Percentiles rank a stretch among this genome's conserved stretches.
These are phyloP conservation scores for Irpex lacteus DNA, from an alignment of 1,284 basidiomycete genomes.

Conservation along the genomic window DNA sequence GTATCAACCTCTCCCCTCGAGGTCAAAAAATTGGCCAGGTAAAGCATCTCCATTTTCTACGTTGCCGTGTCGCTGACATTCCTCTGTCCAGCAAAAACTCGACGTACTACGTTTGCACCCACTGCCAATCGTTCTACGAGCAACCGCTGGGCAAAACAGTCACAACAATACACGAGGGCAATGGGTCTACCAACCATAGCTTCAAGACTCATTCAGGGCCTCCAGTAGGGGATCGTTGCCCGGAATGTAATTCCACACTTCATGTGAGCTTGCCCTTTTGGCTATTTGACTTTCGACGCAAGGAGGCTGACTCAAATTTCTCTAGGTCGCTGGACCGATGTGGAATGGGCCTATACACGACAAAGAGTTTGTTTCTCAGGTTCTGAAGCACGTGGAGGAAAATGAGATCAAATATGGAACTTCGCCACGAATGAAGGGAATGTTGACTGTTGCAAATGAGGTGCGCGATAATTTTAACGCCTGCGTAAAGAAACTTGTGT, in stretches of 20 bases:
- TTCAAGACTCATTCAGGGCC: conserved; percentile 81
- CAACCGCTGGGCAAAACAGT: conserved; percentile 76
- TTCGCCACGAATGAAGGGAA: conserved; percentile 85
- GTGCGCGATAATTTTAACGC: conserved; percentile 39
- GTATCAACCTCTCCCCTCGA: conserved; percentile 77
- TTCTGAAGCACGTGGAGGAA: conserved; percentile 73
- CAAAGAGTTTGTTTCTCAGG: conserved; percentile 66
- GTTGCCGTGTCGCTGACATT: not conserved
- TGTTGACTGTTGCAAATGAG: conserved; percentile 88
- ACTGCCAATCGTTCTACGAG: conserved; percentile 77
- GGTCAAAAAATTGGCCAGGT: conserved; percentile 85
- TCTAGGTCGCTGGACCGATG: conserved; percentile 89
- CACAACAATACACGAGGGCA: conserved; percentile 54
- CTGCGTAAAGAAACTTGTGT: not conserved
- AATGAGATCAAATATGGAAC: conserved; percentile 75
- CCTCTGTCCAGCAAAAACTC: conserved; percentile 67
- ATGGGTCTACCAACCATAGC: conserved; percentile 50
- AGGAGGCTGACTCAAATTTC: not conserved
- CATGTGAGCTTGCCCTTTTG: conserved; percentile 49
- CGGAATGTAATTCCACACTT: conserved; percentile 76
- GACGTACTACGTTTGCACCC: conserved; percentile 77
- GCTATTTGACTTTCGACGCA: too few species aligned
- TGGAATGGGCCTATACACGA: conserved; percentile 93
- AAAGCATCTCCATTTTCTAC: conserved; percentile 24
- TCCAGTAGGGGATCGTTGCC: conserved; percentile 64